Evolutionary conservation across 208 protist genomes (phyloP).

Genomic region (Strigomonas galati): DNA sequence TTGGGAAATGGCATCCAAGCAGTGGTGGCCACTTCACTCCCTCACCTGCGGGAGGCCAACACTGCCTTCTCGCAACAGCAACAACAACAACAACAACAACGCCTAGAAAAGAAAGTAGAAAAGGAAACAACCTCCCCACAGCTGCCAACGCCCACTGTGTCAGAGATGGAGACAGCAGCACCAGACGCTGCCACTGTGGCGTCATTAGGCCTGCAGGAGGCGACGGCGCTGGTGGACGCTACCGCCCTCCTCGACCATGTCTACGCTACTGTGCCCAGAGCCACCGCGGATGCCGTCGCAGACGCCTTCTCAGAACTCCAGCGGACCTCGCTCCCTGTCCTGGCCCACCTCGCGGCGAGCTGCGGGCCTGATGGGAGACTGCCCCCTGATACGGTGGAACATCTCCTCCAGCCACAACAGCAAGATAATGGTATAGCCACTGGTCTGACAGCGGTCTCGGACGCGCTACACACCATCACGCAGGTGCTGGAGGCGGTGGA

Average conservation of each 20-base stretch:
- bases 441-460: background rate
- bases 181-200: background rate
- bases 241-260: background rate
- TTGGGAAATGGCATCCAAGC: background rate
- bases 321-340: background rate
- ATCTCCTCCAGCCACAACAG: background rate
- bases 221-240: background rate
- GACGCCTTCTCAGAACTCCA: background rate
- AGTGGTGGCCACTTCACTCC: background rate
- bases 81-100: background rate
- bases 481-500: conserved; percentile 17
- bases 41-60: background rate
- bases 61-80: background rate
- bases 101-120: too few species aligned
- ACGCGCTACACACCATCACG: conserved; percentile 3
- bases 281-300: background rate
- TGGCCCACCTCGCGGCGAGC: background rate
- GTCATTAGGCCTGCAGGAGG: background rate
- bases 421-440: background rate
- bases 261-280: too few species aligned
- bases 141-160: background rate
- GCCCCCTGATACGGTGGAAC: background rate
- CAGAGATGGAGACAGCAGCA: too few species aligned
- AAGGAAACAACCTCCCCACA: too few species aligned
- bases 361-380: background rate